phyloP scores from a whole-genome alignment of 129 eudicot species.

The Cynara cardunculus region DNA sequence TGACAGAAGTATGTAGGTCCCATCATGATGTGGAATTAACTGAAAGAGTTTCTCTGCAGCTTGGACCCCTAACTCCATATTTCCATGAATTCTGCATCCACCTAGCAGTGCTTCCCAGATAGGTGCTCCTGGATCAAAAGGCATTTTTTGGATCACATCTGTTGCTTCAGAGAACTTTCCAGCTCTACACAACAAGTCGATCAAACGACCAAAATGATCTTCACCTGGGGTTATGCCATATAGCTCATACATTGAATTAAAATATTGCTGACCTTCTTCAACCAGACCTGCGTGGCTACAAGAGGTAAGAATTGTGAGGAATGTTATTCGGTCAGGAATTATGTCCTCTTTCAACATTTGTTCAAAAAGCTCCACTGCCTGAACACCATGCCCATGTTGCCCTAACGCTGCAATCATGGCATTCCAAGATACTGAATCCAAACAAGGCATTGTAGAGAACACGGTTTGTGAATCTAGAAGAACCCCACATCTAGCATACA shows the following conservation, averaged over 20 bases:
- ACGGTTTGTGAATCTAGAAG: slow-evolving; percentile 39
- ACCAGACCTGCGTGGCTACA: slow-evolving; percentile 77
- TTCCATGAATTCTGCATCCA: slow-evolving; percentile 65
- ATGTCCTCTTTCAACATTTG: slow-evolving; percentile 55
- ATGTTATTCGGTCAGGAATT: slow-evolving; percentile 57
- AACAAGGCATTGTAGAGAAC: slow-evolving; percentile 52
- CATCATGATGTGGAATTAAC: slow-evolving; percentile 64
- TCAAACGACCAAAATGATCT: slow-evolving; percentile 66
- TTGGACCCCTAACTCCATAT: slow-evolving; percentile 55
- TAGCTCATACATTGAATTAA: slow-evolving; percentile 35
- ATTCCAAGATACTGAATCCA: slow-evolving; percentile 84
- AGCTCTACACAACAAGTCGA: slow-evolving; percentile 65
- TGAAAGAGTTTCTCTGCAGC: slow-evolving; percentile 60
- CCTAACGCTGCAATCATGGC: slow-evolving; percentile 80
- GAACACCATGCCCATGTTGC: slow-evolving; percentile 59
- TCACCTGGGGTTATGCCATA: slow-evolving; percentile 61
- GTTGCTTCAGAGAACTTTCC: slow-evolving; percentile 56
- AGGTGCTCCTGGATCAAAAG: slow-evolving; percentile 59
- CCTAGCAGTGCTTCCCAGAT: slow-evolving; percentile 66
- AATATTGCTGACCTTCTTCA: slow-evolving; percentile 45
- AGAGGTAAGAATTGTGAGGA: slow-evolving; percentile 64
- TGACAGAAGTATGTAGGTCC: slow-evolving; percentile 59
- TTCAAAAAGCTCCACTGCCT: slow-evolving; percentile 47
- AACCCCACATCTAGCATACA: slow-evolving; percentile 74
- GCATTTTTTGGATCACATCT: slow-evolving; percentile 51